Evolutionary conservation across 768 basidiomycete species (phyloP).

Genomic region (Pleurotus pulmonarius): DNA sequence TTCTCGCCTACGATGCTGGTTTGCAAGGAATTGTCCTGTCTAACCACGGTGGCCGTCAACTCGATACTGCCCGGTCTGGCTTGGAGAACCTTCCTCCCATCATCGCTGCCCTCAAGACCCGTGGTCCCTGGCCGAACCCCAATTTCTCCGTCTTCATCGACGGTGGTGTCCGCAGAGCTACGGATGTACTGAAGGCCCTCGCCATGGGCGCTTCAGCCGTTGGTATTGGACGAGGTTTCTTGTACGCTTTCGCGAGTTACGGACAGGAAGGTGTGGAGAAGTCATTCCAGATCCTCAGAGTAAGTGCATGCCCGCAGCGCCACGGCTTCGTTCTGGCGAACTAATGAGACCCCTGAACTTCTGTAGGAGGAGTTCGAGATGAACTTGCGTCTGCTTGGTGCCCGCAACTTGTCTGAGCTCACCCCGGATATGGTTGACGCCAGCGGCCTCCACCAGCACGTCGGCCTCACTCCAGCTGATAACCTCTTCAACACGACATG

Average conservation of each 20-base stretch:
- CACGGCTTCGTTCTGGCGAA: background rate
- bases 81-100: conserved; percentile 87
- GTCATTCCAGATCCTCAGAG: conserved; percentile 75
- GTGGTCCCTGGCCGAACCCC: conserved; percentile 75
- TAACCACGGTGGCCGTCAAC: conserved; percentile 79
- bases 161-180: conserved; percentile 91
- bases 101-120: conserved; percentile 62
- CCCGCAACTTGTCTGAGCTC: conserved; percentile 73
- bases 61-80: conserved; percentile 82
- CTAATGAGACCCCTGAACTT: background rate
- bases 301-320: conserved; percentile 23
- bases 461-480: conserved; percentile 23
- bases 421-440: conserved; percentile 90
- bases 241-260: conserved; percentile 88
- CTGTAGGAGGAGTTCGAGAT: conserved; percentile 94
- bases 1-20: conserved; percentile 76
- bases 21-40: conserved; percentile 77
- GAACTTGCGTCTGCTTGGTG: conserved; percentile 93
- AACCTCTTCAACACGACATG: conserved; percentile 4
- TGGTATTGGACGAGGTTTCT: conserved; percentile 83
- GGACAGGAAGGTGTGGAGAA: conserved; percentile 84
- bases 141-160: conserved; percentile 87
- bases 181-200: conserved; percentile 84
- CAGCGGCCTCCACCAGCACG: conserved; percentile 60
- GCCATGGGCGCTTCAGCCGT: conserved; percentile 85